phyloP scores from a whole-genome alignment of 768 basidiomycete species.

The Imleria badia region DNA sequence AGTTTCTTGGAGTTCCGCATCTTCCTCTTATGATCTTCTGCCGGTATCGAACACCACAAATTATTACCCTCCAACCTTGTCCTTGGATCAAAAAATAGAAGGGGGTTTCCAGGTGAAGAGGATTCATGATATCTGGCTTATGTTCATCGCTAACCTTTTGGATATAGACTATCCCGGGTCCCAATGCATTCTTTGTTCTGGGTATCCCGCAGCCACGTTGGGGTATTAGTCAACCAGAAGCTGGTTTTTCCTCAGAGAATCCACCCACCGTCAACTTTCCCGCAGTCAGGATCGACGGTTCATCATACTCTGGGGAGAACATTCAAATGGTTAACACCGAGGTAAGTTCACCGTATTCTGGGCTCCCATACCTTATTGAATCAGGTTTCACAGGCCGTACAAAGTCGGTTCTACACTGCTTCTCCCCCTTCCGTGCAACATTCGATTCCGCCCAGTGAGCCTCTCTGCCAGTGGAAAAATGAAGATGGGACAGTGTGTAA shows the following conservation, averaged over 20 bases:
- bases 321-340: background rate
- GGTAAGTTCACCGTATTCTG: background rate
- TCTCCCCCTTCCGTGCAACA: background rate
- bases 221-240: background rate
- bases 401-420: background rate
- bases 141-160: background rate
- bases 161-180: background rate
- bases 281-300: background rate
- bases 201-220: background rate
- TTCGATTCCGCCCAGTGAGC: too few species aligned
- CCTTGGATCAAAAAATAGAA: background rate
- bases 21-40: background rate
- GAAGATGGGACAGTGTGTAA: conserved; percentile 1
- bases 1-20: background rate
- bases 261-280: background rate
- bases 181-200: accelerated
- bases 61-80: background rate
- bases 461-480: conserved; percentile 6
- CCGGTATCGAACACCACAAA: background rate
- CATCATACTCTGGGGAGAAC: background rate
- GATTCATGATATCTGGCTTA: background rate
- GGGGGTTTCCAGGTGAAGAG: background rate
- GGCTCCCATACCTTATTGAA: background rate
- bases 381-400: background rate
- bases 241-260: background rate